Evolutionary conservation across 129 eudicot genomes (phyloP).

Genomic region (Centrapalus pauciflorus): DNA sequence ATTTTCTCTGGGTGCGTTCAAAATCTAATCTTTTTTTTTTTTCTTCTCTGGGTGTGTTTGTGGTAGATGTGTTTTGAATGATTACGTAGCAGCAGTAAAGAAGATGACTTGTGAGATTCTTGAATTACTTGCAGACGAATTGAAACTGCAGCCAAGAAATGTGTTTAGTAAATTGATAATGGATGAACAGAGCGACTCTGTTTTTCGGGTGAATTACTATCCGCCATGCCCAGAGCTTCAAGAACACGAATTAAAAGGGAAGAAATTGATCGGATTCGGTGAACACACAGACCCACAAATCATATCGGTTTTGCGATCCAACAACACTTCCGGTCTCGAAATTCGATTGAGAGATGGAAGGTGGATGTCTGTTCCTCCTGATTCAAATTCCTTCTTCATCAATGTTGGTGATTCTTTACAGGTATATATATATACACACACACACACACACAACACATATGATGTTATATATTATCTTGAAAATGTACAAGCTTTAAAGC

Average conservation of each 20-base stretch:
- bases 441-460: too few relatives aligned
- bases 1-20: neutral
- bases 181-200: constrained; percentile 88
- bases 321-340: constrained; percentile 77
- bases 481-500: neutral
- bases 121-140: constrained; percentile 63
- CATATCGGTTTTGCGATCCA: constrained; percentile 68
- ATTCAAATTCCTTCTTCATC: constrained; percentile 65
- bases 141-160: constrained; percentile 46
- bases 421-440: too few relatives aligned
- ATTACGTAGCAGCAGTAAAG: constrained; percentile 55
- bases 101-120: constrained; percentile 72
- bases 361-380: constrained; percentile 78
- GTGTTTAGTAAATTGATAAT: constrained; percentile 64
- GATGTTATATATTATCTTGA: too few relatives aligned
- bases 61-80: constrained; percentile 37
- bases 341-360: constrained; percentile 46
- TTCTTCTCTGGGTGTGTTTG: neutral
- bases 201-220: constrained; percentile 68
- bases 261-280: constrained; percentile 60
- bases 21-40: neutral
- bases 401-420: constrained; percentile 85
- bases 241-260: constrained; percentile 21
- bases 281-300: constrained; percentile 93
- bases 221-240: constrained; percentile 53